Evolutionary conservation across 331 rosid species (phyloP).

Genomic region (Saraca asoca): DNA sequence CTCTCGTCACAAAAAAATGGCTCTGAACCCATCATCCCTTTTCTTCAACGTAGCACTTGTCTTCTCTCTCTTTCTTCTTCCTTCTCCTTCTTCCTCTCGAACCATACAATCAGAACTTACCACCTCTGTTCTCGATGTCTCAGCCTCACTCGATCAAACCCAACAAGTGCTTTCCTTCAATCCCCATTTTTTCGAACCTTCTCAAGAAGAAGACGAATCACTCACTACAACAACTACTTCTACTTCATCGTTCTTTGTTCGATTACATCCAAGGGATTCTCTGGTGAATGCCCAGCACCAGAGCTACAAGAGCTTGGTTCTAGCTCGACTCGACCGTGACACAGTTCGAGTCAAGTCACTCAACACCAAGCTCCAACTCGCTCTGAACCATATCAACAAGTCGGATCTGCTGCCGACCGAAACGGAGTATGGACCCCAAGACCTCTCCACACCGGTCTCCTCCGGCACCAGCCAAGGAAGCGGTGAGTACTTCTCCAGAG

Average conservation of each 20-base stretch:
- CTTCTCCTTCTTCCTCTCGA: slow-evolving; percentile 34
- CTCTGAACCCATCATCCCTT: slow-evolving; percentile 12
- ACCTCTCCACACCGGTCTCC: slow-evolving; percentile 57
- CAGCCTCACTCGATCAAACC: slow-evolving; percentile 58
- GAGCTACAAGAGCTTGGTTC: slow-evolving; percentile 51
- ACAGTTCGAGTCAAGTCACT: slow-evolving; percentile 71
- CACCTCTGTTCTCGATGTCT: slow-evolving; percentile 51
- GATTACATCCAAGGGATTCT: slow-evolving; percentile 60
- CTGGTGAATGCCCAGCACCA: slow-evolving; percentile 42
- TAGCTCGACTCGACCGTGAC: slow-evolving; percentile 71
- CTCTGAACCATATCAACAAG: slow-evolving; percentile 32
- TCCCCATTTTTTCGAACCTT: slow-evolving; percentile 30
- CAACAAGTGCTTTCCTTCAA: slow-evolving; percentile 48
- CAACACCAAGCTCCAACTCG: slow-evolving; percentile 46
- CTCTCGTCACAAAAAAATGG: too few species aligned
- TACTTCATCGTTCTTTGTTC: slow-evolving; percentile 43
- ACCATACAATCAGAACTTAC: slow-evolving; percentile 3
- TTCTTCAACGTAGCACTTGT: slow-evolving; percentile 21
- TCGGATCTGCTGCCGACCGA: slow-evolving; percentile 55
- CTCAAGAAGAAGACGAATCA: neutral
- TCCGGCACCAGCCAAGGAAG: slow-evolving; percentile 74
- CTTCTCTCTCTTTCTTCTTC: slow-evolving; percentile 16
- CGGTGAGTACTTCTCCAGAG: slow-evolving; percentile 83
- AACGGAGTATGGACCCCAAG: slow-evolving; percentile 52
- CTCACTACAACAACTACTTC: slow-evolving; percentile 16